These are phyloP conservation scores for Arachis monticola DNA, from an alignment of 331 rosid species.

Conservation along the genomic window DNA sequence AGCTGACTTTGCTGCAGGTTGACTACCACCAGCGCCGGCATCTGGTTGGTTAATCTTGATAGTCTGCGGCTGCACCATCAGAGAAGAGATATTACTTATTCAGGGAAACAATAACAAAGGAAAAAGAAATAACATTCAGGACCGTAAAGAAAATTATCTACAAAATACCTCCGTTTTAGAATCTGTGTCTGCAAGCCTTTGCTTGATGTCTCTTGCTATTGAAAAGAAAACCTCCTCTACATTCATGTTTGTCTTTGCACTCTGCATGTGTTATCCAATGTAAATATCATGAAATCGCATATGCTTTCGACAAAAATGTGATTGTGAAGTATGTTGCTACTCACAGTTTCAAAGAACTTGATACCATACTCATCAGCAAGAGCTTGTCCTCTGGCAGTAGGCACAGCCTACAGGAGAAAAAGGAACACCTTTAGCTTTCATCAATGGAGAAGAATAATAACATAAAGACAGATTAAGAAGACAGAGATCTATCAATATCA, in stretches of 20 bases:
- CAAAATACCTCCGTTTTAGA: constrained; percentile 65
- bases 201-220: constrained; percentile 76
- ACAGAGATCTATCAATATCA: constrained; percentile 9
- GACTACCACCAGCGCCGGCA: constrained; percentile 49
- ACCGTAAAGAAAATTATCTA: not conserved
- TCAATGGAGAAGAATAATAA: constrained; percentile 12
- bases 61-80: constrained; percentile 66
- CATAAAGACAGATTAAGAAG: constrained; percentile 8
- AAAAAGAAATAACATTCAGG: not conserved
- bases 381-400: constrained; percentile 85
- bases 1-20: constrained; percentile 62
- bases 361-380: constrained; percentile 92
- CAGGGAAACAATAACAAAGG: no score
- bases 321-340: constrained; percentile 41
- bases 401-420: constrained; percentile 65
- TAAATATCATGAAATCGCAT: constrained; percentile 33
- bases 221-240: constrained; percentile 87
- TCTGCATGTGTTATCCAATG: constrained; percentile 52
- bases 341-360: constrained; percentile 86
- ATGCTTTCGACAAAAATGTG: constrained; percentile 14
- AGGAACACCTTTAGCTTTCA: constrained; percentile 10
- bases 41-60: constrained; percentile 70
- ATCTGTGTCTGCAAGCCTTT: constrained; percentile 82
- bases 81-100: constrained; percentile 22
- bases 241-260: constrained; percentile 88